Conservation (phyloP, 2,329 filamentous ascomycete species). For the Fusarium sp. region DNA sequence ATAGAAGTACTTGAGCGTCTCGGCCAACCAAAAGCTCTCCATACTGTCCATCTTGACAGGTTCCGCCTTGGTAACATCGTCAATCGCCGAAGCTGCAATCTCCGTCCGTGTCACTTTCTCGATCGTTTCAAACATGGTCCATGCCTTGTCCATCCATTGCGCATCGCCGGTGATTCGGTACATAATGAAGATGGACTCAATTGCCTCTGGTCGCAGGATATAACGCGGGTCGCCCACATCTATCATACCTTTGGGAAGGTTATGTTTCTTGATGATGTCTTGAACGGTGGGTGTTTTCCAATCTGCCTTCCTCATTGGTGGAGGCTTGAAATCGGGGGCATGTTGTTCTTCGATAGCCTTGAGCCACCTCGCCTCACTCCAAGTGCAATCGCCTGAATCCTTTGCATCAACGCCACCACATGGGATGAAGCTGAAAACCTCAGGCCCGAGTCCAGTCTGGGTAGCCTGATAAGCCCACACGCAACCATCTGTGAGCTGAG, state of each 20-base stretch:
- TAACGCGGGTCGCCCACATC: slow-evolving; percentile 71
- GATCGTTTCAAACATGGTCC: slow-evolving; percentile 80
- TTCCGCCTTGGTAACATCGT: slow-evolving; percentile 67
- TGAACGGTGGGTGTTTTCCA: slow-evolving; percentile 48
- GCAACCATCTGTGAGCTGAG: slow-evolving; percentile 74
- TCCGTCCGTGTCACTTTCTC: slow-evolving; percentile 72
- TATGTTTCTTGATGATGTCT: slow-evolving; percentile 45
- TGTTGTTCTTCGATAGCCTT: slow-evolving; percentile 47
- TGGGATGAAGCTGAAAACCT: slow-evolving; percentile 67
- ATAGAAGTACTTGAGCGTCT: slow-evolving; percentile 78
- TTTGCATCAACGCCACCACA: slow-evolving; percentile 51
- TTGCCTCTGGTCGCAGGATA: slow-evolving; percentile 80
- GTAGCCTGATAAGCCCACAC: slow-evolving; percentile 73
- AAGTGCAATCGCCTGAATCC: slow-evolving; percentile 53
- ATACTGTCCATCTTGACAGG: slow-evolving; percentile 69
- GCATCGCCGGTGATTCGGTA: slow-evolving; percentile 79
- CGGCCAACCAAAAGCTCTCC: slow-evolving; percentile 83
- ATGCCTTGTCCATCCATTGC: slow-evolving; percentile 77
- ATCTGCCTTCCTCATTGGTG: slow-evolving; percentile 37
- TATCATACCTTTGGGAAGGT: slow-evolving; percentile 69
- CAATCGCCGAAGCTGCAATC: slow-evolving; percentile 75
- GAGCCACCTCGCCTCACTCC: slow-evolving; percentile 53
- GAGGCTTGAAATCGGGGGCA: slow-evolving; percentile 44
- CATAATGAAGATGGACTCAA: slow-evolving; percentile 86
- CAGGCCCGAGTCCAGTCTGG: slow-evolving; percentile 72